A percentile compares a stretch with the other conserved stretches of the same genome.
Evolutionary conservation across 192 early-diverging fungal species (phyloP).

Genomic region (Chytriomyces sp.): DNA sequence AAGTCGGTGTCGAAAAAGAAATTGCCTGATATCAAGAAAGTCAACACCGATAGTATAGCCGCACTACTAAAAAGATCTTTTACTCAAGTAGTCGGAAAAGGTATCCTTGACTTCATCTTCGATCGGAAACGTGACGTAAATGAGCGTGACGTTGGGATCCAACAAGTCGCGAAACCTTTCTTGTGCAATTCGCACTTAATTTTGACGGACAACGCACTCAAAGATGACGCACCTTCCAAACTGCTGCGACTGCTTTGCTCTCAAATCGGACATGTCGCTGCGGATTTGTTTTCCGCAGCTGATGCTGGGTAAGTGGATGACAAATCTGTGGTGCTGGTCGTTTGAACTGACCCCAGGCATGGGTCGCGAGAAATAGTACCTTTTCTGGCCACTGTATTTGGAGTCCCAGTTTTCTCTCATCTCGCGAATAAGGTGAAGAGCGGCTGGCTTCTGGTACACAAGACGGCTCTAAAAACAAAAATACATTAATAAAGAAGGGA

Average conservation of each 20-base stretch:
- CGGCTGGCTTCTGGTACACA: not conserved
- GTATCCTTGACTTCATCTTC: constrained; percentile 15
- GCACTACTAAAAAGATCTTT: not conserved
- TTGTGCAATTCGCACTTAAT: not conserved
- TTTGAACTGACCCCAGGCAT: not conserved
- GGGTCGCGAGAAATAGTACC: constrained; percentile 11
- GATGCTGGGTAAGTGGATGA: constrained; percentile 30
- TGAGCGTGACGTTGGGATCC: constrained; percentile 32
- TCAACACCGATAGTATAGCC: not conserved
- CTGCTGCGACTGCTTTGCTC: constrained; percentile 17
- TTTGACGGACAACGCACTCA: not conserved
- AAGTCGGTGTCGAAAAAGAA: not conserved
- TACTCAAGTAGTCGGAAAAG: constrained; percentile 4
- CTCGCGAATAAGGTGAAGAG: not conserved
- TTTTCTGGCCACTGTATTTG: constrained; percentile 20
- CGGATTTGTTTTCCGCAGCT: not conserved
- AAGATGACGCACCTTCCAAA: constrained; percentile 25
- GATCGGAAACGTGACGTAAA: constrained; percentile 18
- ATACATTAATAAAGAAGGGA: not conserved
- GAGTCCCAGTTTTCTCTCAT: constrained; percentile 3
- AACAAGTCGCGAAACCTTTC: constrained; percentile 26
- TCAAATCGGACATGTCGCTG: not conserved
- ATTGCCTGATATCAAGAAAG: not conserved
- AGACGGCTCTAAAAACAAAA: not conserved
- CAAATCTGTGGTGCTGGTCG: constrained; percentile 12